phyloP scores from a whole-genome alignment of 371 early-diverging fungal species.

The Actinomucor elegans region DNA sequence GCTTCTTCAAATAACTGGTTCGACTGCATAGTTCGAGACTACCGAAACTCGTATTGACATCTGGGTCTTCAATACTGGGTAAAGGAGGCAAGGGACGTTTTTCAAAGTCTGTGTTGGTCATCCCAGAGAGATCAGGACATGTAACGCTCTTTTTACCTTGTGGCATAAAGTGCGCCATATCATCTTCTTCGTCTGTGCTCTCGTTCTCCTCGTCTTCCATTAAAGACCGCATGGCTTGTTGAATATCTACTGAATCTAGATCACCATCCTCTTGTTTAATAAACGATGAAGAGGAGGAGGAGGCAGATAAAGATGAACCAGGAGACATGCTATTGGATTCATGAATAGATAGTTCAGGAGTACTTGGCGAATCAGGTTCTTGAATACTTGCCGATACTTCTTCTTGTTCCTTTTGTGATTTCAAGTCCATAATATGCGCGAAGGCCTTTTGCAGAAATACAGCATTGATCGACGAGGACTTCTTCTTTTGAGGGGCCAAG shows the following conservation, averaged over 20 bases:
- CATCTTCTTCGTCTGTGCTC: background rate
- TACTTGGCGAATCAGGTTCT: too few species aligned
- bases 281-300: background rate
- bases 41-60: background rate
- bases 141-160: slow-evolving; percentile 3
- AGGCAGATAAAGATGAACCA: background rate
- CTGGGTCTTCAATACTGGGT: slow-evolving; percentile 3
- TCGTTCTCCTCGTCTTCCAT: background rate
- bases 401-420: background rate
- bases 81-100: slow-evolving; percentile 11
- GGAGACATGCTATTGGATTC: background rate
- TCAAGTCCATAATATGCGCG: too few species aligned
- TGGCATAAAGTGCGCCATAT: background rate
- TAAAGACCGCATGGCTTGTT: too few species aligned
- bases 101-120: background rate
- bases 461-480: background rate
- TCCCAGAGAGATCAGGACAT: slow-evolving; percentile 6
- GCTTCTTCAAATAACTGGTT: background rate
- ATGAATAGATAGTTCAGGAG: background rate
- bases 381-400: too few species aligned
- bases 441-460: slow-evolving; percentile 3
- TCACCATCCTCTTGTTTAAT: background rate
- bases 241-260: too few species aligned
- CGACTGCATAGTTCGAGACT: slow-evolving; percentile 2
- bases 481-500: background rate